Base-by-base conservation (phyloP, 306 rosid species). In the Astragalus glycyphyllos region DNA sequence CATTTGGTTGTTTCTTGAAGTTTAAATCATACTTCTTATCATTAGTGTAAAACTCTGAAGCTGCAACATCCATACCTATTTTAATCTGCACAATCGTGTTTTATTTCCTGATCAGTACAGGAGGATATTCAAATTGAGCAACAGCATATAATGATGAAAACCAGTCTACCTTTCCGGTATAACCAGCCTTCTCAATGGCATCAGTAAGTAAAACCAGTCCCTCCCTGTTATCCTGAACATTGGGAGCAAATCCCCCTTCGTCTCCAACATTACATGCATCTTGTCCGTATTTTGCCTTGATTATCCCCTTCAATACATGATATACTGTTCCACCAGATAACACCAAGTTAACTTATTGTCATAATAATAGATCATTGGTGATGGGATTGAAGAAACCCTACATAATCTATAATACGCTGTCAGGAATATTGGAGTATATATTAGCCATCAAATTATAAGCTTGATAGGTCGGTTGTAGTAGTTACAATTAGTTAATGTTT, bases 1-100 rank as follows among this genome's bases (percentile, higher is more conserved):
- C 95, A 78, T 94, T 94, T 50, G 96, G 96, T 82, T 87, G 91
- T 74, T 87, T 94, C 92, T 94, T 94, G 77, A 91, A 94, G 85
- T 94, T 78, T 40, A 94, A 85, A 75, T 94, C 99, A 67, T 94
- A 94, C 58, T 68, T 86, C 72, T 82, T 87, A 58, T 91, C 96
- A 85, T 89, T 89, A 4, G 91, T 89, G 81, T 87, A 83, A 82
- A 95, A 91, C 76, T 94, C 99, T 0, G 99, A 95, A 49, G 99
- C 99, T 0, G 99, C 99, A 77, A 95, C 99, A 82, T 95, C 99
- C 99, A 95, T 95, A 61, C 99, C 99, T 11, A 95, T 95, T 84
- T 95, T 95, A 80, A 95, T 95, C 97, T 95, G 90, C 83, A 83
- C 35, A 71, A 37, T 65, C 56, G 60, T 61, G 10, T 72, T 64